Base-by-base conservation (phyloP, 169 alveolate genomes). In the Cryptosporidium baileyi region DNA sequence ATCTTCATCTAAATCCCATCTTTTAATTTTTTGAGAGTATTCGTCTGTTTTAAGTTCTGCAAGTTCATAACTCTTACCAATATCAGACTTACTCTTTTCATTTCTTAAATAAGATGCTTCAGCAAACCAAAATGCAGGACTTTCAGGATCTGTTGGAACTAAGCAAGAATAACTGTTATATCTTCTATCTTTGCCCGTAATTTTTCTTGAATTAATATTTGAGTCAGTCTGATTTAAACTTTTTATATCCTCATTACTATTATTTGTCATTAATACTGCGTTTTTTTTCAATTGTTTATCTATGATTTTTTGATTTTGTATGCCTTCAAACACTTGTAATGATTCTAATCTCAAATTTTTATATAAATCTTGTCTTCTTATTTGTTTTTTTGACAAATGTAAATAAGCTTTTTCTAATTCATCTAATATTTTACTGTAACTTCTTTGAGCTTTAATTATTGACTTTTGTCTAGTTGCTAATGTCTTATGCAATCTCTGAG, bases 71-170 rank as follows among this genome's bases (percentile, higher is more conserved):
- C 24, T 57, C 47, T 45, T 65, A 47, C 47, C 43, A 4, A 32
- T 54, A 44, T 28, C 32, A 4, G 28, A 44, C 45, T 65, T 65
- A 7, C 47, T 62, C 34, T 65, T 65, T 32, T 65, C 81, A 30
- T 65, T 62, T 36, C 67, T 54, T 6, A 74, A 44, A 30, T 74
- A 74, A 1, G 85, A 74, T 34, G 74, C 85, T 74, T 74, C 85
- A 32, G 85, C 85, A 74, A 74, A 74, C 85, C 85, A 74, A 74
- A 74, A 74, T n/a, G 85, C 85, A 17, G 85, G 85, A 19, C 74
- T 54, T 40, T 51, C 65, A 9, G 85, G 85, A 74, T 74, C 85
- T 32, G 63, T 54, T 30, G 67, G 85, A 5, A 74, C 44, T 54
- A 74, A 74, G 52, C 60, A 52, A 22, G 85, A 74, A 54, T 74